A percentile compares a stretch with the other conserved stretches of the same genome.
These are phyloP conservation scores for Cercospora beticola DNA, from an alignment of 2,329 filamentous ascomycete genomes.

Conservation along the genomic window DNA sequence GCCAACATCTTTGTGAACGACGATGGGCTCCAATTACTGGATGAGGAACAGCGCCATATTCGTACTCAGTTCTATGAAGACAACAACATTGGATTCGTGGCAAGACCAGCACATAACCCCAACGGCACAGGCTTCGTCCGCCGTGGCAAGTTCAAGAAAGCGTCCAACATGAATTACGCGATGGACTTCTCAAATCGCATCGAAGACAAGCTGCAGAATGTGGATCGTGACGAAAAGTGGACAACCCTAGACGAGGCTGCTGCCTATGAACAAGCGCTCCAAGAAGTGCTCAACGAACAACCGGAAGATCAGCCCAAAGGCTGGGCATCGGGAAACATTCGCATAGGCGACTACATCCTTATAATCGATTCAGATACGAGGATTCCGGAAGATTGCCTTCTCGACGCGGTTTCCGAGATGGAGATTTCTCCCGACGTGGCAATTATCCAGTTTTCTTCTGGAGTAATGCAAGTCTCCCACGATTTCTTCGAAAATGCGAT, in stretches of 20 bases:
- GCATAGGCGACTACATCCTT: conserved; percentile 63
- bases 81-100: conserved; percentile 53
- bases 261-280: conserved; percentile 53
- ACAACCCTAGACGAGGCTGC: conserved; percentile 41
- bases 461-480: conserved; percentile 73
- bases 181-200: conserved; percentile 62
- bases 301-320: conserved; percentile 43
- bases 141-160: conserved; percentile 68
- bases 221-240: conserved; percentile 41
- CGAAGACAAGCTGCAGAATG: conserved; percentile 56
- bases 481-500: conserved; percentile 75
- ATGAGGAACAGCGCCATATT: conserved; percentile 46
- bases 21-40: conserved; percentile 68
- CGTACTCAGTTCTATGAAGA: conserved; percentile 52
- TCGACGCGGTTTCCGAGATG: conserved; percentile 72
- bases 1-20: conserved; percentile 77
- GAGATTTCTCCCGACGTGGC: conserved; percentile 67
- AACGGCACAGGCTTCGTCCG: conserved; percentile 49
- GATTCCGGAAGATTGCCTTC: conserved; percentile 65
- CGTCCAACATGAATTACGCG: conserved; percentile 72
- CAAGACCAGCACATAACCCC: conserved; percentile 52
- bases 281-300: conserved; percentile 55
- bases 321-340: conserved; percentile 62
- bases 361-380: conserved; percentile 70
- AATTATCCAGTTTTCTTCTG: conserved; percentile 70